These are phyloP conservation scores for Penicillium sp. DNA, from an alignment of 2,329 filamentous ascomycete genomes.

Conservation along the genomic window DNA sequence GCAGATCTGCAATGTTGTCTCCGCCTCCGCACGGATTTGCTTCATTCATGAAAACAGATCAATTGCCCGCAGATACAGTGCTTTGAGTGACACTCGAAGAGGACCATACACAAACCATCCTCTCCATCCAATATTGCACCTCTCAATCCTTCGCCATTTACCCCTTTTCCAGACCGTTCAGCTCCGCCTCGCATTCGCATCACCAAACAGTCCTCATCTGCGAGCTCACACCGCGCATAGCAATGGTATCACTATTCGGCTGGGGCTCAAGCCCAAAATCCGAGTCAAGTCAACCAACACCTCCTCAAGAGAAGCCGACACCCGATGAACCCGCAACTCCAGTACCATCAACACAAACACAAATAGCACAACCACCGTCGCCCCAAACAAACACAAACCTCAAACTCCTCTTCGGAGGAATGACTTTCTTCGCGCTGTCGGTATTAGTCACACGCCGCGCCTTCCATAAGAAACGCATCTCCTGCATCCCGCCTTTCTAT, in stretches of 20 bases:
- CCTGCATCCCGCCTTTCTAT: constrained; percentile 69
- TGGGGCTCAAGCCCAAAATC: constrained; percentile 23
- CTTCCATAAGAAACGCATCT: constrained; percentile 60
- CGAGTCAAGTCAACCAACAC: constrained; percentile 1
- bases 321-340: constrained; percentile 4
- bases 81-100: not conserved
- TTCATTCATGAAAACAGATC: not conserved
- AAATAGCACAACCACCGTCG: constrained; percentile 11
- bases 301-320: constrained; percentile 5
- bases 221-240: not conserved
- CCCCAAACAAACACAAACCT: constrained; percentile 27
- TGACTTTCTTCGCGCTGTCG: constrained; percentile 71
- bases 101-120: not conserved
- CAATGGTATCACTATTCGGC: constrained; percentile 28
- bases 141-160: not conserved
- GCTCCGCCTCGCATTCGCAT: not conserved
- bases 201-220: not conserved
- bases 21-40: constrained; percentile 7
- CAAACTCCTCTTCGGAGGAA: constrained; percentile 68
- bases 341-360: constrained; percentile 9
- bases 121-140: not conserved
- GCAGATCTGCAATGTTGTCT: not conserved
- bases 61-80: not conserved
- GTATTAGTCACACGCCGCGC: constrained; percentile 69
- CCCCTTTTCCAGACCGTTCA: not conserved